Base-by-base conservation (phyloP, 176 grass and related monocot species). In the Pontederia crassipes region DNA sequence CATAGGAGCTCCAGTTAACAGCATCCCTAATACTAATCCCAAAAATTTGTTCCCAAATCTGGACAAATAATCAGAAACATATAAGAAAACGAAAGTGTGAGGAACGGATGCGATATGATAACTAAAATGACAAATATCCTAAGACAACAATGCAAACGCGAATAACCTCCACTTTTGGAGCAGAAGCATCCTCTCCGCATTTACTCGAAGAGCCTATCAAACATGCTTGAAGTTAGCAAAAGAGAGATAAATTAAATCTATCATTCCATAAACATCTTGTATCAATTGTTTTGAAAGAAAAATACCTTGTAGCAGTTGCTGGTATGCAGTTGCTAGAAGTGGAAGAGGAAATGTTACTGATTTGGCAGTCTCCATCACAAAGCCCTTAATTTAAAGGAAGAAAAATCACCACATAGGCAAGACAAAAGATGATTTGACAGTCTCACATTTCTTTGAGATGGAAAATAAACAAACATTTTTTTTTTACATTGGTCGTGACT, bases 41-140 rank as follows among this genome's bases (percentile, higher is more conserved):
- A 87, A 78, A 96, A 64, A 72, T 63, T 75, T 84, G 75, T 72
- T 96, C 81, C 81, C 84, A 96, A 51, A 87, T 72, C 91, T 96
- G 81, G n/a, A 77, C 61, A 74, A 66, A 29, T 0, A 66, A 63
- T 17, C 52, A 47, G 62, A 15, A 60, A 14, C 15, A 51, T 2
- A 52, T 57, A 15, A 47, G 11, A 74, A 62, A 69, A 14, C 64
- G 69, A 60, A 40, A 40, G 32, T 4, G 32, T 24, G 32, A 40
- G 1, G 32, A 2, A 2, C 6, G 32, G 32, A 24, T 24, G 20
- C 20, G 1, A 24, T 24, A 24, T 24, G 20, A 24, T 0, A 40
- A 40, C 6, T 40, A 2, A 40, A 40, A 40, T 40, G 6, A 2
- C 32, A 40, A 40, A 40, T 40, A 40, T 40, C 32, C 59, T 40